Conservation (phyloP, 768 basidiomycete genomes). For the Naganishia friedmannii region DNA sequence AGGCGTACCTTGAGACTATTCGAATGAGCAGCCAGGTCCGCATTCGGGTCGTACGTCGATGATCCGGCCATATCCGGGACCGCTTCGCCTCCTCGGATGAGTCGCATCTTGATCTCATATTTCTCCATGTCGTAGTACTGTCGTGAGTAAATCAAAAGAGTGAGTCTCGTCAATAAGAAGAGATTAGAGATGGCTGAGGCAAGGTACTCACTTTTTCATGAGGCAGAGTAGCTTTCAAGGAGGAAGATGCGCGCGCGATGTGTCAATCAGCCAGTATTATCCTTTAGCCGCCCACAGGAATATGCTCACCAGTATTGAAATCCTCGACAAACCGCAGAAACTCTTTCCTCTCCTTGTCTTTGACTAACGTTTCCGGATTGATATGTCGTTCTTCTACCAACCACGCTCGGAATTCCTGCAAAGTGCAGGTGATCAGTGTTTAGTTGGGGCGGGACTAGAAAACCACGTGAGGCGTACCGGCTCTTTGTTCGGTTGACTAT, state of each 20-base stretch:
- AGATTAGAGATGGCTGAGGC: too few relatives aligned
- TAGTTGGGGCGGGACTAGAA: background rate
- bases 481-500: conserved; percentile 67
- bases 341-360: conserved; percentile 80
- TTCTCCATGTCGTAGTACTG: conserved; percentile 80
- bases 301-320: conserved; percentile 47
- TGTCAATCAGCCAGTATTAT: conserved; percentile 67
- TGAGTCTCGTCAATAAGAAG: background rate
- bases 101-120: conserved; percentile 79
- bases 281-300: background rate
- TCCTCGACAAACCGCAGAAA: conserved; percentile 67
- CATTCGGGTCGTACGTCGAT: conserved; percentile 68
- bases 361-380: conserved; percentile 82
- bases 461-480: conserved; percentile 40
- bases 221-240: conserved; percentile 79
- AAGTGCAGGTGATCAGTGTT: background rate
- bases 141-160: background rate
- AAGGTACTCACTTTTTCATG: conserved; percentile 65
- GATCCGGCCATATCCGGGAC: conserved; percentile 59
- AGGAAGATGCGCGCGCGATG: conserved; percentile 33
- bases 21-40: conserved; percentile 74
- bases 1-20: conserved; percentile 66
- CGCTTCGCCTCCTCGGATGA: conserved; percentile 79
- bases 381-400: conserved; percentile 86
- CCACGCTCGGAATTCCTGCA: conserved; percentile 81